Evolutionary conservation across 2,329 filamentous ascomycete species (phyloP), one percentile per base, ranked within the genome.

Genomic region (Colletotrichum melonis): DNA sequence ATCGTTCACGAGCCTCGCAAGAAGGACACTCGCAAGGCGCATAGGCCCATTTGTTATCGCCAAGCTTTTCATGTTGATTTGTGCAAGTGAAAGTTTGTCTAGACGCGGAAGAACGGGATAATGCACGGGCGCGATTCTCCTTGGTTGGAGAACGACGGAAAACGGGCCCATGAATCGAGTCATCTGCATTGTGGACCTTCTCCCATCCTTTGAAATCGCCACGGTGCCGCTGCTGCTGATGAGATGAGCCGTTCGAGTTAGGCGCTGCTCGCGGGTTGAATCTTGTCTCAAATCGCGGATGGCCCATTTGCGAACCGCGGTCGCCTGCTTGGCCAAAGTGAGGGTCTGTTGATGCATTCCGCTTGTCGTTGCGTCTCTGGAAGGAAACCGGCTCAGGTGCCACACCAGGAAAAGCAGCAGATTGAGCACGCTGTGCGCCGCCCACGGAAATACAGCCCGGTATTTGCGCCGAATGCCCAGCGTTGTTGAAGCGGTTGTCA

Each of bases 1-100:
- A 54, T 2, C 57, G 77, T 64, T 84, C 83, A 42, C 78, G 75
- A 7, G 70, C 58, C 26, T 76, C 75, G 49, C 82, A 84, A 3
- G 71, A 62, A 19, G 67, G 38, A 46, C 82, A 84, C 58, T 58
- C 67, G 65, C 82, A 84, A 1, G 75, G 76, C 19, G 74, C 67
- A 67, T 83, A 83, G 3, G n/a, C 11, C 24, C 35, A 59, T 32
- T 12, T 35, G 9, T 28, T 30, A 9, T 28, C 5, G 5, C 6
- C 49, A n/a, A 16, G 7, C 19, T 14, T 42, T 26, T 19, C 16
- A 28, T 54, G 49, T 16, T 49, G 42, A 9, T 68, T 68, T 16
- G 6, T 14, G 66, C 66, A 68, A 24, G 54, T n/a, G 22, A 5
- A 24, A 7, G 52, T 55, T 30, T 12, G 35, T 12, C 14, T 68